Conservation (phyloP, 2,329 filamentous ascomycete species). For the Hymenoscyphus infarciens region DNA sequence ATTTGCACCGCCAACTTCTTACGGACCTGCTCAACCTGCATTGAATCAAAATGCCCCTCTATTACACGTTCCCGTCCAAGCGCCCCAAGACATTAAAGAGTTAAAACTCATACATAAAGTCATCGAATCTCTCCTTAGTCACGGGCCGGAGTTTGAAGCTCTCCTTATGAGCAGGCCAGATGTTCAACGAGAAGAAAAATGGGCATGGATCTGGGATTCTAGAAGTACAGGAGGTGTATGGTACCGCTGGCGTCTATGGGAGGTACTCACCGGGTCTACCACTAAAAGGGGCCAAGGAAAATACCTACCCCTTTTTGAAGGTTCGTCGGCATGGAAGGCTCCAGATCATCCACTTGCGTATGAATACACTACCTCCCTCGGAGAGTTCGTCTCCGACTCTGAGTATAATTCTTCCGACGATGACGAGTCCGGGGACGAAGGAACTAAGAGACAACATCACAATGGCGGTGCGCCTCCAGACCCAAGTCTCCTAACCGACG, state of each 20-base stretch:
- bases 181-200: conserved; percentile 82
- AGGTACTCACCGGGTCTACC: conserved; percentile 67
- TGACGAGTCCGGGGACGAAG: conserved; percentile 60
- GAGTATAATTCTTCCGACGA: conserved; percentile 88
- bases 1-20: conserved; percentile 76
- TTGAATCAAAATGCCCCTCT: conserved; percentile 43
- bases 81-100: conserved; percentile 73
- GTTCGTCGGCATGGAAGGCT: conserved; percentile 71
- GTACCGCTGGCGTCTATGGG: conserved; percentile 91
- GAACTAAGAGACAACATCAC: conserved; percentile 40
- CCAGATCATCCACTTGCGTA: conserved; percentile 72
- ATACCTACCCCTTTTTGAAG: conserved; percentile 69
- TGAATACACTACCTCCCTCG: conserved; percentile 72
- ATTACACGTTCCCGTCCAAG: conserved; percentile 67
- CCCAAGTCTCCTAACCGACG: conserved; percentile 28
- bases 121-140: conserved; percentile 72
- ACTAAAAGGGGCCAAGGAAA: conserved; percentile 45
- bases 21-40: conserved; percentile 40
- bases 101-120: conserved; percentile 85
- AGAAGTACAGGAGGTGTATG: conserved; percentile 76
- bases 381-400: conserved; percentile 77
- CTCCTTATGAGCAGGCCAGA: conserved; percentile 82
- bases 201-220: conserved; percentile 92
- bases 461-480: conserved; percentile 41
- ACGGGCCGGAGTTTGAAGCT: conserved; percentile 86